Evolutionary conservation across 192 early-diverging fungal species (phyloP).

Genomic region (Rhizoclosmatium sp.): DNA sequence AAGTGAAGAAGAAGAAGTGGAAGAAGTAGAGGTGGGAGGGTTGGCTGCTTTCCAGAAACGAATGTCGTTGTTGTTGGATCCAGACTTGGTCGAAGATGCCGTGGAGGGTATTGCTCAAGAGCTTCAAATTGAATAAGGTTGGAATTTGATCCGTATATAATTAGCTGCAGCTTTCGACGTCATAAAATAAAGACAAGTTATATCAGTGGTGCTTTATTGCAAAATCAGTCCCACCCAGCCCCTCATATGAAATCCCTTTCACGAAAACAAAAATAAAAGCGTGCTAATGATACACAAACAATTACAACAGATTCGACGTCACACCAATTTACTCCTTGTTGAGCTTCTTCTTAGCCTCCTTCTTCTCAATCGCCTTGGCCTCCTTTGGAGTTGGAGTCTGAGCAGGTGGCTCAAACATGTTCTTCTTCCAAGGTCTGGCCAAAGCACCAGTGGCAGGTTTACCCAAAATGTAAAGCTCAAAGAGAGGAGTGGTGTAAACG

Average conservation of each 20-base stretch:
- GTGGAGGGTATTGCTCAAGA: constrained; percentile 10
- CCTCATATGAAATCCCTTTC: too few relatives aligned
- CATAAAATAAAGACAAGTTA: too few relatives aligned
- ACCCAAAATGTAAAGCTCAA: constrained; percentile 82
- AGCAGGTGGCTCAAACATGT: constrained; percentile 69
- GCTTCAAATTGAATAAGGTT: not conserved
- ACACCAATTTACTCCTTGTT: constrained; percentile 37
- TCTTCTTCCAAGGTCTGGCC: constrained; percentile 83
- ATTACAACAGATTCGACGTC: not conserved
- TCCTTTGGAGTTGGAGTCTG: constrained; percentile 53
- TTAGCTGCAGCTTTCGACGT: too few relatives aligned
- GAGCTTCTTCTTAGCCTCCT: constrained; percentile 63
- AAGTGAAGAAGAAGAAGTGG: not conserved
- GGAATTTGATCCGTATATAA: not conserved
- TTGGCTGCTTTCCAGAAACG: not conserved
- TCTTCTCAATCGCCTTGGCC: constrained; percentile 55
- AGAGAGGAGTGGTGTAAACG: constrained; percentile 72
- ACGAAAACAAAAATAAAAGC: not conserved
- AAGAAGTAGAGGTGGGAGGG: not conserved
- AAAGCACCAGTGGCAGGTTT: constrained; percentile 79
- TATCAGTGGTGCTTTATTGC: too few relatives aligned
- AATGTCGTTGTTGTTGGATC: constrained; percentile 3
- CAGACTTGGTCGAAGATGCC: constrained; percentile 15
- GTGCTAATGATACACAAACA: not conserved
- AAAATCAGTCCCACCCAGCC: too few relatives aligned